Evolutionary conservation across 805 yeast genomes (phyloP), one percentile per base, ranked within the genome.

Genomic region (Candida taoyuanica): DNA sequence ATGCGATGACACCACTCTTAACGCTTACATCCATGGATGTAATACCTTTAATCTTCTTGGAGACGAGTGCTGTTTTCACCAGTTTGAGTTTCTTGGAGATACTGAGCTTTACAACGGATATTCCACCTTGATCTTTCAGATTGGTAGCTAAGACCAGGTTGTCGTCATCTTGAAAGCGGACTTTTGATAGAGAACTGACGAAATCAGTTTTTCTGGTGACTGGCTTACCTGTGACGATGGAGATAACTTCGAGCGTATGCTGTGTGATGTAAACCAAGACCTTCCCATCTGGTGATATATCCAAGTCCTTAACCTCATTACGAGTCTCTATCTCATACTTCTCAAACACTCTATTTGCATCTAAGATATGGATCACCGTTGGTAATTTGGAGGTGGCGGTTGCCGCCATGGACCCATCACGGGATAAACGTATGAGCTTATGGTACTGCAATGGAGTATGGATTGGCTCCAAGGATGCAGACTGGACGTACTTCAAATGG

Each of bases 341-440:
- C 46, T 75, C 76, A 36, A 73, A 76, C 36, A 85, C 63, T 27
- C 72, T 65, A 3, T 68, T 71, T 6, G 76, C 73, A 46, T 80
- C 77, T 42, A 86, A 73, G 15, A 84, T 68, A 54, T 76, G 80
- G 15, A 86, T 69, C 4, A 73, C 65, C 0, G 88, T 80, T 1
- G 94, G 93, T 4, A 70, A 59, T 27, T 71, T 69, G 5, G 91
- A 78, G 16, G 91, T 78, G 41, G 86, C 80, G 44, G 85, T 68
- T 2, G 83, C 86, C 4, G 86, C 87, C 17, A 78, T 66, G 3
- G 74, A 50, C 17, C 78, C 81, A 52, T 81, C 80, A 12, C 65
- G 63, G 0, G 88, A 67, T 21, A 85, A 57, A 28, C 68, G 64
- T 7, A 86, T 74, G 17, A 78, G 64, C 54, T 85, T 86, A 34